A percentile compares a stretch with the other conserved stretches of the same genome.
These are phyloP conservation scores for Pleurostoma richardsiae DNA, from an alignment of 2,329 filamentous ascomycete species.

Conservation along the genomic window DNA sequence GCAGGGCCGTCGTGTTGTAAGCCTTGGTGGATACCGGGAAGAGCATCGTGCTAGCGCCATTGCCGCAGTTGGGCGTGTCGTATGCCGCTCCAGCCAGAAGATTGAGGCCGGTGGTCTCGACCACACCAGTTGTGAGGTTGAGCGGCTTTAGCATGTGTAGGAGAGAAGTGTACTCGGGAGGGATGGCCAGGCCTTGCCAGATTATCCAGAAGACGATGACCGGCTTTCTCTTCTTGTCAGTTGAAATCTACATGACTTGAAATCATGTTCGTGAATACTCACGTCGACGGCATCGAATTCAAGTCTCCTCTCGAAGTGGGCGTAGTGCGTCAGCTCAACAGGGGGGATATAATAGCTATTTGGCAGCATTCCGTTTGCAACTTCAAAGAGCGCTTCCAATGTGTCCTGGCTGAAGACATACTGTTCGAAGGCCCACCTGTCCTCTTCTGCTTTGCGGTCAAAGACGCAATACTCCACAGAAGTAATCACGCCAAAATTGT, in stretches of 20 bases:
- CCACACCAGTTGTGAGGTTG: constrained; percentile 1
- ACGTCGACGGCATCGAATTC: neutral
- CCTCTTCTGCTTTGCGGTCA: neutral
- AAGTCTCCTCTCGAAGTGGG: neutral
- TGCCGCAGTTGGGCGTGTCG: constrained; percentile 1
- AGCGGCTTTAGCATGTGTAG: neutral
- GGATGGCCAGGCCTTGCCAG: constrained; percentile 2
- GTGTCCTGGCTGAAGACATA: constrained; percentile 4
- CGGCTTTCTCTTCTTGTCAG: constrained; percentile 1
- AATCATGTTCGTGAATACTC: too few relatives aligned
- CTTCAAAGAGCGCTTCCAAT: constrained; percentile 1
- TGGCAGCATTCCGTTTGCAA: neutral
- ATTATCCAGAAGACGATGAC: constrained; percentile 4
- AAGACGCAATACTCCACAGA: neutral
- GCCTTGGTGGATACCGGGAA: neutral
- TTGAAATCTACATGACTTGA: neutral
- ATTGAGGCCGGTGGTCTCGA: constrained; percentile 3
- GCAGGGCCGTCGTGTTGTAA: constrained; percentile 1
- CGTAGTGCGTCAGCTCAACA: constrained; percentile 4
- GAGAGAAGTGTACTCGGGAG: neutral
- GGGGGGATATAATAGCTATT: neutral
- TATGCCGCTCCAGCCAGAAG: constrained; percentile 3
- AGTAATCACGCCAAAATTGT: constrained; percentile 5
- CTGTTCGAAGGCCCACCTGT: constrained; percentile 1
- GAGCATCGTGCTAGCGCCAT: constrained; percentile 1